phyloP scores from a whole-genome alignment of 495 filamentous ascomycete species.

The Choiromyces venosus region DNA sequence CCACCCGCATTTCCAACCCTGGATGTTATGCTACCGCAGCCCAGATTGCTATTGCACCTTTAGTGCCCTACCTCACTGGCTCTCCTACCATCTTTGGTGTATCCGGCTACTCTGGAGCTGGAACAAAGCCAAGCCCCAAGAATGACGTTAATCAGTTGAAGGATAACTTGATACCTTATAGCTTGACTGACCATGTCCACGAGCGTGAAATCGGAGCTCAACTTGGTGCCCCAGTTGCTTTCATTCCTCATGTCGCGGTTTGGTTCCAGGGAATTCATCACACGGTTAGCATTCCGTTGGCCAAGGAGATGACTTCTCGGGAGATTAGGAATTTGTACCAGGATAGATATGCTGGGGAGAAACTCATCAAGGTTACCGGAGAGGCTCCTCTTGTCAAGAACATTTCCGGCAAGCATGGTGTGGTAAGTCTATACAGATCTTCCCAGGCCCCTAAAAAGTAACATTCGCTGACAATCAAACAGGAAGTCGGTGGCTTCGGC shows the following conservation, averaged over 20 bases:
- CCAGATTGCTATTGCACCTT: slow-evolving; percentile 80
- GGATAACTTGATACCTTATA: slow-evolving; percentile 89
- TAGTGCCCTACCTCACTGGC: slow-evolving; percentile 70
- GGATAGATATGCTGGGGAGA: slow-evolving; percentile 91
- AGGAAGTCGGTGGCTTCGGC: slow-evolving; percentile 88
- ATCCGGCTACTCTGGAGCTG: slow-evolving; percentile 91
- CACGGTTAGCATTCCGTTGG: slow-evolving; percentile 82
- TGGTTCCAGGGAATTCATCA: slow-evolving; percentile 98
- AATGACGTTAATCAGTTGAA: slow-evolving; percentile 86
- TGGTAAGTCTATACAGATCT: slow-evolving; percentile 42
- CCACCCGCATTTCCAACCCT: slow-evolving; percentile 86
- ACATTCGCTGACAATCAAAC: slow-evolving; percentile 12
- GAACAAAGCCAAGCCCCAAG: slow-evolving; percentile 92
- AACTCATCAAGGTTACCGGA: slow-evolving; percentile 83
- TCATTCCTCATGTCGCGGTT: slow-evolving; percentile 88
- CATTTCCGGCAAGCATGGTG: slow-evolving; percentile 84
- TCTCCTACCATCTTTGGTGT: slow-evolving; percentile 87
- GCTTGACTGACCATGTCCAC: slow-evolving; percentile 91
- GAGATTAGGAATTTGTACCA: slow-evolving; percentile 94
- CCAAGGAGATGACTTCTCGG: slow-evolving; percentile 74
- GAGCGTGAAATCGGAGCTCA: slow-evolving; percentile 82
- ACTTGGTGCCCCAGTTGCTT: slow-evolving; percentile 71
- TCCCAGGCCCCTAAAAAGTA: background rate
- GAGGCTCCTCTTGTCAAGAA: slow-evolving; percentile 82
- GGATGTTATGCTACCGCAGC: slow-evolving; percentile 98